phyloP scores from a whole-genome alignment of 2,329 filamentous ascomycete genomes.

The Fusarium sp. region DNA sequence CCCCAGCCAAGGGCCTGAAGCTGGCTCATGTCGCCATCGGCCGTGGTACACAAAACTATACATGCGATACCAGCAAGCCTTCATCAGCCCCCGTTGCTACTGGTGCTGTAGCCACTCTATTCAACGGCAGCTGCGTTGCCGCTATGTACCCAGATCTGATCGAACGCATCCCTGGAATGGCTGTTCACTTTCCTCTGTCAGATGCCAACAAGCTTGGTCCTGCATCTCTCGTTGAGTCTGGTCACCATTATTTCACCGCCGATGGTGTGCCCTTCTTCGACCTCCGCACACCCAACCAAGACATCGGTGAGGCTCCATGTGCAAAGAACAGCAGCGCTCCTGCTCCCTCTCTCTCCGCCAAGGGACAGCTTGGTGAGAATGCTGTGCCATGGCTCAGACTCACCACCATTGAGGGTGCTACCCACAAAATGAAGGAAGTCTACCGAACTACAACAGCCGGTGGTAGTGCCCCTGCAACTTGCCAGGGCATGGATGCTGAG shows the following conservation, averaged over 20 bases:
- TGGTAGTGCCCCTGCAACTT: slow-evolving; percentile 79
- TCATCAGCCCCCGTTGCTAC: slow-evolving; percentile 70
- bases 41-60: slow-evolving; percentile 94
- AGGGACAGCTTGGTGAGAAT: slow-evolving; percentile 71
- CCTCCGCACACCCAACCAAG: slow-evolving; percentile 67
- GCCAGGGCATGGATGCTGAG: slow-evolving; percentile 68
- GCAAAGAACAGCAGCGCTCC: slow-evolving; percentile 69
- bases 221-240: slow-evolving; percentile 72
- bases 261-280: slow-evolving; percentile 82
- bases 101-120: slow-evolving; percentile 86
- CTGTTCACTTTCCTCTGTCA: slow-evolving; percentile 73
- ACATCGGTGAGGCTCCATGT: slow-evolving; percentile 71
- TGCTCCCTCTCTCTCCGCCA: slow-evolving; percentile 71
- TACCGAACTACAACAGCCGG: slow-evolving; percentile 89
- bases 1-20: slow-evolving; percentile 68
- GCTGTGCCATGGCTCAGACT: slow-evolving; percentile 88
- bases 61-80: slow-evolving; percentile 73
- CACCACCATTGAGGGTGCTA: slow-evolving; percentile 62
- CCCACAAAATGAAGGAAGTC: slow-evolving; percentile 75
- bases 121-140: slow-evolving; percentile 86
- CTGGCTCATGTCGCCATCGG: slow-evolving; percentile 86
- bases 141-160: slow-evolving; percentile 76
- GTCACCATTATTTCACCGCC: slow-evolving; percentile 84
- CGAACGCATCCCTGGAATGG: slow-evolving; percentile 71
- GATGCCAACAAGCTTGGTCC: slow-evolving; percentile 61